These are phyloP conservation scores for Silene noctiflora DNA, from an alignment of 179 eudicot genomes.

Conservation along the genomic window DNA sequence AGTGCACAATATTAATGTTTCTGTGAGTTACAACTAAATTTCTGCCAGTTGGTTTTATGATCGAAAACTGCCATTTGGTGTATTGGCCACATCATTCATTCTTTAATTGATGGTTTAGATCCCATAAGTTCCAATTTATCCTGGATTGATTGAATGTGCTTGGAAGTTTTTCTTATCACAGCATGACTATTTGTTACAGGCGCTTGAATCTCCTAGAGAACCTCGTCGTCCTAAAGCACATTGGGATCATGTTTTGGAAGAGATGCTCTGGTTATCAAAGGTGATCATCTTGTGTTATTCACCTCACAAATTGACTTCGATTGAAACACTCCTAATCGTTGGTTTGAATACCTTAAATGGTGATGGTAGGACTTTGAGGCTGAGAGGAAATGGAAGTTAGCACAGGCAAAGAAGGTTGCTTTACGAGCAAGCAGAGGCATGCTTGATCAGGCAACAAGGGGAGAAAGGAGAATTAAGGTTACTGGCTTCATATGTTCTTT, in stretches of 20 bases:
- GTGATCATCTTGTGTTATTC: conserved; percentile 32
- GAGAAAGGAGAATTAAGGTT: conserved; percentile 89
- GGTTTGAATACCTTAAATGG: conserved; percentile 7
- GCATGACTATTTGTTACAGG: conserved; percentile 41
- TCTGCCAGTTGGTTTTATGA: background rate
- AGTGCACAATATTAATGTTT: background rate
- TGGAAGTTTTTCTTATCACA: background rate
- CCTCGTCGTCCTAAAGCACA: conserved; percentile 94
- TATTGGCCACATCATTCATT: background rate
- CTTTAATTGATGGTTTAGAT: background rate
- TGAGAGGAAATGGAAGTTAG: conserved; percentile 95
- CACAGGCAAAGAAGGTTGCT: conserved; percentile 94
- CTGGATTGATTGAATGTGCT: background rate
- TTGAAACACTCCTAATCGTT: conserved; percentile 7
- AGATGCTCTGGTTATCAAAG: conserved; percentile 99
- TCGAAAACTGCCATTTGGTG: background rate
- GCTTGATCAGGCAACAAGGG: conserved; percentile 91
- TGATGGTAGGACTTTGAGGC: conserved; percentile 85
- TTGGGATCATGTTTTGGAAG: conserved; percentile 99
- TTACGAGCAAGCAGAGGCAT: conserved; percentile 93
- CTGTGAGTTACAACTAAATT: background rate
- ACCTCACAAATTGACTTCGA: background rate
- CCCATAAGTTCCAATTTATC: background rate
- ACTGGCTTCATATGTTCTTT: background rate
- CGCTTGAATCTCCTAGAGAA: conserved; percentile 93